Conservation (phyloP, 306 rosid species). For the Vigna mungo region DNA sequence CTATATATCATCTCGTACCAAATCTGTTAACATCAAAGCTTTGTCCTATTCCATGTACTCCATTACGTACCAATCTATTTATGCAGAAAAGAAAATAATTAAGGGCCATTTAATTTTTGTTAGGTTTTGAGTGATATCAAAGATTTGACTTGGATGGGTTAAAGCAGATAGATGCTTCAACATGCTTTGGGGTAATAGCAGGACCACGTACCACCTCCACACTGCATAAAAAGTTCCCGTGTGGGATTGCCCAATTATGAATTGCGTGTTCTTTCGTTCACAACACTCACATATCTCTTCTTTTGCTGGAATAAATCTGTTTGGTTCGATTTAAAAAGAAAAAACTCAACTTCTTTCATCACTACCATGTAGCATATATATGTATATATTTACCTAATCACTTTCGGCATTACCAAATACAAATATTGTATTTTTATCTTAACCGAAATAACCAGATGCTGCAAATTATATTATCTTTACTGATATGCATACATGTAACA, state of each 20-base stretch:
- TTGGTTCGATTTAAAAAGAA: not conserved
- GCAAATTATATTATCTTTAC: not conserved
- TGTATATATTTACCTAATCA: no score
- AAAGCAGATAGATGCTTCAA: constrained; percentile 24
- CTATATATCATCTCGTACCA: not conserved
- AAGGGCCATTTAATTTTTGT: constrained; percentile 17
- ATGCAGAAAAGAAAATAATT: not conserved
- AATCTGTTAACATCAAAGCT: constrained; percentile 15
- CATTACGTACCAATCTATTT: constrained; percentile 2
- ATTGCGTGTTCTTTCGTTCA: constrained; percentile 37
- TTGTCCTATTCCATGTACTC: constrained; percentile 7
- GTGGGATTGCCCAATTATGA: not conserved
- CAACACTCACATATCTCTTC: not conserved
- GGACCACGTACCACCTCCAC: constrained; percentile 39
- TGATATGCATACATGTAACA: not conserved
- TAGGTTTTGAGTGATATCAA: constrained; percentile 24
- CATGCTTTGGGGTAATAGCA: constrained; percentile 30
- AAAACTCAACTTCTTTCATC: constrained; percentile 3
- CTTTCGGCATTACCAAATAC: not conserved
- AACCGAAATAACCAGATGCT: not conserved
- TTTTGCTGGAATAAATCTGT: not conserved
- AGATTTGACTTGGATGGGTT: constrained; percentile 23
- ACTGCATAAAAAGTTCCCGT: constrained; percentile 14
- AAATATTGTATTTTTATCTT: not conserved
- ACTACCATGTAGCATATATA: not conserved